Evolutionary conservation across 2,329 filamentous ascomycete species (phyloP).

Genomic region (Cytospora leucostoma): DNA sequence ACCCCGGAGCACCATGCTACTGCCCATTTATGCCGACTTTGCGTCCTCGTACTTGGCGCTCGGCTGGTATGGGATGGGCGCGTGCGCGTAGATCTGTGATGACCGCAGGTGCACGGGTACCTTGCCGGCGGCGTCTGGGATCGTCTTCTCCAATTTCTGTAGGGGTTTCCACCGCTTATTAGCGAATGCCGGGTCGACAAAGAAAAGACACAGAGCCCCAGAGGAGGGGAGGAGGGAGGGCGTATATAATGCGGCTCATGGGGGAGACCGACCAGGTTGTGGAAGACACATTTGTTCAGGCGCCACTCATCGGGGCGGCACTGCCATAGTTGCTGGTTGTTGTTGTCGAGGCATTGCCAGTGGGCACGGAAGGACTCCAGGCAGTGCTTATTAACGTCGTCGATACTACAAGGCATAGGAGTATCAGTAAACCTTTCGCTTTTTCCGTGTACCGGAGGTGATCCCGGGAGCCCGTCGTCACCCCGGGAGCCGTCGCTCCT

Average conservation of each 20-base stretch:
- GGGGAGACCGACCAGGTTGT: conserved; percentile 78
- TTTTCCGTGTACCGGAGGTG: not conserved
- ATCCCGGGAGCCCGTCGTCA: not conserved
- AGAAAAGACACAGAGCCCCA: not conserved
- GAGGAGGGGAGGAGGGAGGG: too few species aligned
- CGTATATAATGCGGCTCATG: not conserved
- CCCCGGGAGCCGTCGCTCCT: not conserved
- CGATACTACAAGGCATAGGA: conserved; percentile 59
- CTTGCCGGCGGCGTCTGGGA: conserved; percentile 72
- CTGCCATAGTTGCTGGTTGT: conserved; percentile 97
- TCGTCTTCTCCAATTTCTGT: conserved; percentile 78
- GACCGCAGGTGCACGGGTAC: conserved; percentile 74
- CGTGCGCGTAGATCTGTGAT: conserved; percentile 62
- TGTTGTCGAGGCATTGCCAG: conserved; percentile 94
- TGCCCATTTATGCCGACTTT: conserved; percentile 10
- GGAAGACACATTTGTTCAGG: conserved; percentile 92
- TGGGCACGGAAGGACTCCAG: conserved; percentile 87
- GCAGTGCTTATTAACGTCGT: conserved; percentile 95
- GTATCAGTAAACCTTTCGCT: not conserved
- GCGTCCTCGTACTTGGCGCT: conserved; percentile 23
- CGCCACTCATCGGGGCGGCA: conserved; percentile 86
- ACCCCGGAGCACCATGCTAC: not conserved
- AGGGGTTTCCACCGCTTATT: not conserved
- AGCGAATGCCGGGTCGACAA: not conserved
- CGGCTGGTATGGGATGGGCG: conserved; percentile 38